These are phyloP conservation scores for Colletotrichum lini DNA, from an alignment of 2,329 filamentous ascomycete species.

Conservation along the genomic window DNA sequence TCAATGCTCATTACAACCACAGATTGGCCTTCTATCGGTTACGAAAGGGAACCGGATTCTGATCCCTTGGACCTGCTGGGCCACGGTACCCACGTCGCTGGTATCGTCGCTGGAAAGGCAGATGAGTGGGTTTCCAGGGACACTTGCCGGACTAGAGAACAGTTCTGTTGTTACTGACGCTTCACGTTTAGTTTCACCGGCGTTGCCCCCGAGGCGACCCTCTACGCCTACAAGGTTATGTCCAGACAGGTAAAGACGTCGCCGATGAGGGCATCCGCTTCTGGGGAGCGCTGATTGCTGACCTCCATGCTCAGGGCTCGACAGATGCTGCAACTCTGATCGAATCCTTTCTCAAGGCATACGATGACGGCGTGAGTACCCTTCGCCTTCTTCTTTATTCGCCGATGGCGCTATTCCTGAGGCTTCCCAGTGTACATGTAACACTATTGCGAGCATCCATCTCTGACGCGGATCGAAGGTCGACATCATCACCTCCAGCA, in stretches of 20 bases:
- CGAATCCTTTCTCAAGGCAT: slow-evolving; percentile 54
- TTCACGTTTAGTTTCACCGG: slow-evolving; percentile 38
- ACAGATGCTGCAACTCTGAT: slow-evolving; percentile 45
- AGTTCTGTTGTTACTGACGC: neutral
- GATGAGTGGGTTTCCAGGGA: slow-evolving; percentile 24
- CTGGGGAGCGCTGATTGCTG: neutral
- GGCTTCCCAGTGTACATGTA: neutral
- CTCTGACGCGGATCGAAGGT: slow-evolving; percentile 16
- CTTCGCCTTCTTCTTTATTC: neutral
- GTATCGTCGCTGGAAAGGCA: slow-evolving; percentile 49
- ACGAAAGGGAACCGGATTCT: slow-evolving; percentile 50
- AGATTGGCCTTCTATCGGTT: slow-evolving; percentile 34
- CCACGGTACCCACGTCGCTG: slow-evolving; percentile 51
- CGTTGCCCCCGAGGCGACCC: slow-evolving; percentile 49
- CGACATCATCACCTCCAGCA: slow-evolving; percentile 61
- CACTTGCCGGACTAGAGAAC: no score
- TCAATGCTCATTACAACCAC: neutral
- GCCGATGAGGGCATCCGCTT: neutral
- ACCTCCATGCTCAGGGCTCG: neutral
- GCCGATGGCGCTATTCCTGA: neutral
- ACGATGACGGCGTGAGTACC: slow-evolving; percentile 49
- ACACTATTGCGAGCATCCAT: neutral
- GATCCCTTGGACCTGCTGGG: slow-evolving; percentile 48
- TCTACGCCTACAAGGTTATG: slow-evolving; percentile 51
- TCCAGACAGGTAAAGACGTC: neutral